Conservation (phyloP, 2,329 filamentous ascomycete species). For the Monilinia polystroma region DNA sequence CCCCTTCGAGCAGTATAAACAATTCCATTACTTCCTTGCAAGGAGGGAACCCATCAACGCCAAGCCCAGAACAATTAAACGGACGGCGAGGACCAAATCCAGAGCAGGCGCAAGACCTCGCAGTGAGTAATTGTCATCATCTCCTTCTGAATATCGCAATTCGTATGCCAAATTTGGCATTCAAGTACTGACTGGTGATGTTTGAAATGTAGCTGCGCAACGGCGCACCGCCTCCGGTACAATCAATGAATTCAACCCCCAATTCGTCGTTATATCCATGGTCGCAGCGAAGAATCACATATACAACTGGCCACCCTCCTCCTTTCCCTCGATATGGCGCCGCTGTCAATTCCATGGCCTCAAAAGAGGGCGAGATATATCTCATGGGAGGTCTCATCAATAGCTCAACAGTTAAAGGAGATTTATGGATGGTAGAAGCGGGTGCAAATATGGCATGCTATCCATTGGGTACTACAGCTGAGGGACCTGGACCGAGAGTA, state of each 20-base stretch:
- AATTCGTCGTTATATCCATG: constrained; percentile 90
- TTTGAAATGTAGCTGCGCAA: constrained; percentile 52
- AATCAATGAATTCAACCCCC: constrained; percentile 48
- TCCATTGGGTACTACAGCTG: constrained; percentile 84
- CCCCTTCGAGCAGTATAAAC: constrained; percentile 53
- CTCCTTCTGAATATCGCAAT: background rate
- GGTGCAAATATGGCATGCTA: constrained; percentile 86
- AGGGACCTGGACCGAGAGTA: constrained; percentile 91
- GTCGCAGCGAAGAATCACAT: constrained; percentile 87
- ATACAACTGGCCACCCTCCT: constrained; percentile 75
- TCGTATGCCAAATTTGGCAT: constrained; percentile 1
- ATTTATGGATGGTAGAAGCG: constrained; percentile 96
- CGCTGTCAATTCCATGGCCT: constrained; percentile 87
- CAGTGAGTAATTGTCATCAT: constrained; percentile 39
- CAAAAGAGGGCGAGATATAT: constrained; percentile 96
- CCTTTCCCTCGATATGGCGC: constrained; percentile 97
- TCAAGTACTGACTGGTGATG: constrained; percentile 23
- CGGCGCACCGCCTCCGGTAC: constrained; percentile 42
- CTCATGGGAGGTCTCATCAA: constrained; percentile 97
- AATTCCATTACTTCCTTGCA: constrained; percentile 67
- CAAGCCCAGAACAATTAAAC: constrained; percentile 49
- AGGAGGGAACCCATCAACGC: constrained; percentile 34
- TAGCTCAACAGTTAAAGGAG: constrained; percentile 91
- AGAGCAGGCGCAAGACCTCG: constrained; percentile 41
- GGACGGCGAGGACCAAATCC: constrained; percentile 53